Percentiles rank a stretch among this genome's conserved stretches.
Conservation (phyloP, 164 flowering plant genomes). For the Nymphaea thermarum region DNA sequence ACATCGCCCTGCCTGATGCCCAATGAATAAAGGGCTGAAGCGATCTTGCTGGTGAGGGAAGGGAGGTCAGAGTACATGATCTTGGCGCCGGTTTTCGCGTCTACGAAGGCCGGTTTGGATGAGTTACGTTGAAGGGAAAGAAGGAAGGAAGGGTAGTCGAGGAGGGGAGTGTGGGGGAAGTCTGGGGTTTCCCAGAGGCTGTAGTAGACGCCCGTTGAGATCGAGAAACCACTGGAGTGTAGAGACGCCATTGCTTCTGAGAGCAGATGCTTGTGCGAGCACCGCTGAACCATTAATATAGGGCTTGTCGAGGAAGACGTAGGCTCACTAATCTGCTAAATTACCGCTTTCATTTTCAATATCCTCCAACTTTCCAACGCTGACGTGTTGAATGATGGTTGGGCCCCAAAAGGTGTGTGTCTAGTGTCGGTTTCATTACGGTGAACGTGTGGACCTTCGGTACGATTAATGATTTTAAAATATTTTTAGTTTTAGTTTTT, state of each 20-base stretch:
- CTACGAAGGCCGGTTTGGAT: constrained; percentile 16
- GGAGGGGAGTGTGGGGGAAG: constrained; percentile 10
- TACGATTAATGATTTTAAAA: too few species aligned
- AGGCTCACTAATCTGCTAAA: too few species aligned
- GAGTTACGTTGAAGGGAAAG: constrained; percentile 9
- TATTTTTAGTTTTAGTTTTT: too few species aligned
- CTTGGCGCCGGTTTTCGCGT: constrained; percentile 11
- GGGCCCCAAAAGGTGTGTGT: too few species aligned
- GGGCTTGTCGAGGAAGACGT: too few species aligned
- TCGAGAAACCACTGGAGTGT: constrained; percentile 15
- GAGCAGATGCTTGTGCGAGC: too few species aligned
- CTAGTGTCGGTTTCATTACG: too few species aligned
- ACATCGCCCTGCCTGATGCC: constrained; percentile 19
- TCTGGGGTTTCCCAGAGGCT: constrained; percentile 18
- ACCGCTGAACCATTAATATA: too few species aligned
- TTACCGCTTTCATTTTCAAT: too few species aligned
- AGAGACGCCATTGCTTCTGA: not conserved
- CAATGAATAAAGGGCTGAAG: constrained; percentile 3
- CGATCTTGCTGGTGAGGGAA: constrained; percentile 5
- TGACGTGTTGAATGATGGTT: too few species aligned
- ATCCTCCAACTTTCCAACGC: too few species aligned
- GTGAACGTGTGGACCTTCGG: too few species aligned
- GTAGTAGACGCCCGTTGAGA: constrained; percentile 13
- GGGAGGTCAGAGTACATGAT: constrained; percentile 13
- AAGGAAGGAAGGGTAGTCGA: constrained; percentile 16